A percentile compares a stretch with the other conserved stretches of the same genome.
Evolutionary conservation across 768 basidiomycete genomes (phyloP).

Genomic region (Leccinum subgranulosum): DNA sequence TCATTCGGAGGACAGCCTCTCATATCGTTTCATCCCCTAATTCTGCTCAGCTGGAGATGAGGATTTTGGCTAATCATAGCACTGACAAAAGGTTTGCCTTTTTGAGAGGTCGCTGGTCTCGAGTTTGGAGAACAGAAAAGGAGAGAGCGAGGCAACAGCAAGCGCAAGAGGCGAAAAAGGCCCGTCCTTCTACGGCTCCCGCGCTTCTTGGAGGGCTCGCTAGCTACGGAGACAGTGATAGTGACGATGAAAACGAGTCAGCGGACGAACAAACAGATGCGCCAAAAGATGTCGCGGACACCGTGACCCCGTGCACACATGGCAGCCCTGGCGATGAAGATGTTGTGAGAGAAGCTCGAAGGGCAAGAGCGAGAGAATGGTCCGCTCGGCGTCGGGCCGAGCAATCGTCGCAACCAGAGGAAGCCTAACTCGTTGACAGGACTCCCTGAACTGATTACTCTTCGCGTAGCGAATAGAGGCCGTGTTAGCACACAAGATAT

Average conservation of each 20-base stretch:
- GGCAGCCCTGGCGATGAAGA: slow-evolving; percentile 5
- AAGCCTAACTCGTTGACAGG: neutral
- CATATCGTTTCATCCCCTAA: slow-evolving; percentile 73
- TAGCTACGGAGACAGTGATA: slow-evolving; percentile 59
- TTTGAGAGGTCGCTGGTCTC: slow-evolving; percentile 71
- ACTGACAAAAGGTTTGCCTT: slow-evolving; percentile 78
- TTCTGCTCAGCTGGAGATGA: slow-evolving; percentile 78
- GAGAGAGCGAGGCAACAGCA: slow-evolving; percentile 36
- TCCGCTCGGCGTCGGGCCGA: slow-evolving; percentile 44
- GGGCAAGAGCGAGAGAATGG: slow-evolving; percentile 58
- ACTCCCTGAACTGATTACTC: neutral
- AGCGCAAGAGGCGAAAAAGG: slow-evolving; percentile 24
- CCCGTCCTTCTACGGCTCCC: neutral
- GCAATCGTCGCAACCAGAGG: slow-evolving; percentile 8
- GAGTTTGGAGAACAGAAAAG: slow-evolving; percentile 59
- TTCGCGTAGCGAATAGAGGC: too few species aligned
- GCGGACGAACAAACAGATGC: slow-evolving; percentile 21
- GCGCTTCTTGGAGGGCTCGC: slow-evolving; percentile 50
- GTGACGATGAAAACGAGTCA: slow-evolving; percentile 32
- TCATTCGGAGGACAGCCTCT: slow-evolving; percentile 73
- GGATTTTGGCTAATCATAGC: slow-evolving; percentile 85
- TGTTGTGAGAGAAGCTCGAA: slow-evolving; percentile 43
- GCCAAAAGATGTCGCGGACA: neutral
- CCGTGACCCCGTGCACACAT: neutral
- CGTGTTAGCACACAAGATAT: neutral